Percentiles rank a stretch among this genome's conserved stretches.
Conservation (phyloP, 768 basidiomycete species). For the Lenzites betulinus region DNA sequence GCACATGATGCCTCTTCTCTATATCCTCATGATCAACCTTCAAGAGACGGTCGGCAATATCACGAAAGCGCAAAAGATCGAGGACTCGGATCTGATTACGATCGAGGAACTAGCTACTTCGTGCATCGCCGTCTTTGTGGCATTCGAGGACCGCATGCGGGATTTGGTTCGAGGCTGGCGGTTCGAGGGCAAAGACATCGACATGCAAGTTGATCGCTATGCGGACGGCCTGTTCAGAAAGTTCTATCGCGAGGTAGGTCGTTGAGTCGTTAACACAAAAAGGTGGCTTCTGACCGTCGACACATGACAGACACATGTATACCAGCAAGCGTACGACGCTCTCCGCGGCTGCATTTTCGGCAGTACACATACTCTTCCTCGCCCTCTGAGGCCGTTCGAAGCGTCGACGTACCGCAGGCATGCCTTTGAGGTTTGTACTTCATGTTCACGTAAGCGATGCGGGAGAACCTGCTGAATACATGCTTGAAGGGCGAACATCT, state of each 20-base stretch:
- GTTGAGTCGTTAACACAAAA: not conserved
- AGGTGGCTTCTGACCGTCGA: not conserved
- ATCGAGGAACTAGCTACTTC: slow-evolving; percentile 10
- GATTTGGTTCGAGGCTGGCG: slow-evolving; percentile 15
- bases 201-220: slow-evolving; percentile 12
- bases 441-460: not conserved
- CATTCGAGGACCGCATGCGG: slow-evolving; percentile 14
- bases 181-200: slow-evolving; percentile 11
- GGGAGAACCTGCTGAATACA: too few relatives aligned
- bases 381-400: not conserved
- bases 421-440: not conserved
- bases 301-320: not conserved
- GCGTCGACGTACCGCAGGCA: not conserved
- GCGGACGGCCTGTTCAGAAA: slow-evolving; percentile 16
- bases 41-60: not conserved
- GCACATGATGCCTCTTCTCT: slow-evolving; percentile 14
- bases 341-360: not conserved
- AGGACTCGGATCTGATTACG: not conserved
- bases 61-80: not conserved
- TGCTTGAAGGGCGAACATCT: not conserved
- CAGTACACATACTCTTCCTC: not conserved
- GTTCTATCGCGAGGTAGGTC: slow-evolving; percentile 1
- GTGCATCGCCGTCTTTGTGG: slow-evolving; percentile 14
- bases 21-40: not conserved
- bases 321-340: not conserved